Conservation (phyloP, 2,329 filamentous ascomycete genomes). For the Calonectria leucothoes region DNA sequence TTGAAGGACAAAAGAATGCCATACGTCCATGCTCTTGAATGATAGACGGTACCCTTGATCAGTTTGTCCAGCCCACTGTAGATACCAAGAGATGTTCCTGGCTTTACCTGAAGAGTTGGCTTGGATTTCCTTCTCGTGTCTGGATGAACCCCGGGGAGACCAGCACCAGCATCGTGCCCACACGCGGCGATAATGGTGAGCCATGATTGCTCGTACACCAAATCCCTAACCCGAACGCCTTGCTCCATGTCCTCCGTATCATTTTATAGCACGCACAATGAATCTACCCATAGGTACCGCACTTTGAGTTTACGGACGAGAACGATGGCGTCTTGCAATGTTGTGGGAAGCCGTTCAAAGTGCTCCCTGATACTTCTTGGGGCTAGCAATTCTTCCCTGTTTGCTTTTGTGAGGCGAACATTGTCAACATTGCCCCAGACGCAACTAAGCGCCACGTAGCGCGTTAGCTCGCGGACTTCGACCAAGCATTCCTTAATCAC, state of each 20-base stretch:
- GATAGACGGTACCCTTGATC: neutral
- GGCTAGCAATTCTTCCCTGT: neutral
- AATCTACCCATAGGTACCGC: slow-evolving; percentile 5
- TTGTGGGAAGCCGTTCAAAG: neutral
- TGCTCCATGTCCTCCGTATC: neutral
- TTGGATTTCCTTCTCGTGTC: neutral
- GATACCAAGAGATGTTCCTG: slow-evolving; percentile 7
- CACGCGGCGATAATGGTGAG: slow-evolving; percentile 21
- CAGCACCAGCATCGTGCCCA: slow-evolving; percentile 18
- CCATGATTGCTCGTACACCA: slow-evolving; percentile 23
- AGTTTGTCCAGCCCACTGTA: neutral
- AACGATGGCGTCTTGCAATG: neutral
- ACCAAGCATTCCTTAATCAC: neutral
- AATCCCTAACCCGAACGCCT: slow-evolving; percentile 19
- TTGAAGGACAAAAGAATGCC: neutral
- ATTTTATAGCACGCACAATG: neutral
- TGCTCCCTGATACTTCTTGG: neutral
- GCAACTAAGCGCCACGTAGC: slow-evolving; percentile 27
- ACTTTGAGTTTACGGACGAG: neutral
- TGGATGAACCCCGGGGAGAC: neutral
- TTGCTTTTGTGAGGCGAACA: slow-evolving; percentile 20
- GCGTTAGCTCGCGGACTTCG: neutral
- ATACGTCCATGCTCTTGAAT: slow-evolving; percentile 26
- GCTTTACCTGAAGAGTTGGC: neutral
- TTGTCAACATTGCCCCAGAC: slow-evolving; percentile 21